Percentiles rank a stretch among this genome's conserved stretches.
These are phyloP conservation scores for Effrenium voratum DNA, from an alignment of 73 alveolate species.

Conservation along the genomic window DNA sequence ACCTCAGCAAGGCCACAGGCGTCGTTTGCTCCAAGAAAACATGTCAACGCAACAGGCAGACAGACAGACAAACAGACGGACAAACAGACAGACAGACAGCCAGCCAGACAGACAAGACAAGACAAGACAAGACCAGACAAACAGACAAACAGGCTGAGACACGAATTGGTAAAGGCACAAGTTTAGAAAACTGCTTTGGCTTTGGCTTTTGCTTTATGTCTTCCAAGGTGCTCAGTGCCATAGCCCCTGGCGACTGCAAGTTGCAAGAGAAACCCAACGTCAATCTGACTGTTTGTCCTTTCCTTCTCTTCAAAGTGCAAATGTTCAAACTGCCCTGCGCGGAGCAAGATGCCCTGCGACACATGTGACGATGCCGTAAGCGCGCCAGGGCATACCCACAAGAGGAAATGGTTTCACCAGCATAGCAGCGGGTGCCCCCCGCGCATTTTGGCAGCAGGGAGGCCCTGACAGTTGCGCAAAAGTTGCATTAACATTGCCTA, in stretches of 20 bases:
- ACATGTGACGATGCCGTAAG: too few species aligned
- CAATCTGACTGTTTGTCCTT: too few species aligned
- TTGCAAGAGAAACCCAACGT: neutral
- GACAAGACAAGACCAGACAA: too few species aligned
- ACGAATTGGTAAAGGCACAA: too few species aligned
- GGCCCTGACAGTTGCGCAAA: too few species aligned
- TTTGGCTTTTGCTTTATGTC: neutral
- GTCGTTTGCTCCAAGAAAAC: neutral
- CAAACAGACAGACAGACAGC: neutral
- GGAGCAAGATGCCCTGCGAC: too few species aligned
- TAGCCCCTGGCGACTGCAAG: slow-evolving; percentile 8
- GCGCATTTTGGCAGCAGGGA: neutral
- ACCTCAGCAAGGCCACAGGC: neutral
- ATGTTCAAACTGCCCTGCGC: too few species aligned
- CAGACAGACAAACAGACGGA: neutral
- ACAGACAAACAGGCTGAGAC: too few species aligned
- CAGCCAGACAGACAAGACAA: neutral
- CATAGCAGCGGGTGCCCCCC: slow-evolving; percentile 45
- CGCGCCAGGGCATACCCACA: slow-evolving; percentile 19
- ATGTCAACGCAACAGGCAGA: too few species aligned
- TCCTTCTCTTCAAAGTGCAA: too few species aligned
- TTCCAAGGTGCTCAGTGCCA: slow-evolving; percentile 20
- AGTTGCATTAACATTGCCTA: too few species aligned
- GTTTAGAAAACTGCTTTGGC: too few species aligned
- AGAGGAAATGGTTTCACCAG: slow-evolving; percentile 12